A percentile compares a stretch with the other conserved stretches of the same genome.
These are phyloP conservation scores for Boletus subparvulus DNA, from an alignment of 768 basidiomycete genomes.

Conservation along the genomic window DNA sequence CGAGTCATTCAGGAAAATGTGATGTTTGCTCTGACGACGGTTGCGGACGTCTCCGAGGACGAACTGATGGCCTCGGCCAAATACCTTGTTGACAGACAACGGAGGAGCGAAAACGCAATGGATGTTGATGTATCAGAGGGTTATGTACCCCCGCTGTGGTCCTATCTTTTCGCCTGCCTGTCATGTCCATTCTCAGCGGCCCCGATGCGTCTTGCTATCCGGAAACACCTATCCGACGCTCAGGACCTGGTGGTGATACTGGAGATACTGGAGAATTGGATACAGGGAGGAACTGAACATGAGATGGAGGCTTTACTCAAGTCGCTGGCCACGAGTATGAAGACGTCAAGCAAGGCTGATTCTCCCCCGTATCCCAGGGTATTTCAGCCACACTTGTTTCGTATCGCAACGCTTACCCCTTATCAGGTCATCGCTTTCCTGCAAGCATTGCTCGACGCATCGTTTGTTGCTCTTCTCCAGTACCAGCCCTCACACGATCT, in stretches of 20 bases:
- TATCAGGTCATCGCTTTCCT: slow-evolving; percentile 60
- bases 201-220: slow-evolving; percentile 44
- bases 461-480: slow-evolving; percentile 65
- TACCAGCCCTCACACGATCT: slow-evolving; percentile 57
- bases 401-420: slow-evolving; percentile 32
- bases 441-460: slow-evolving; percentile 68
- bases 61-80: slow-evolving; percentile 58
- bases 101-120: slow-evolving; percentile 29
- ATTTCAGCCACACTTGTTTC: slow-evolving; percentile 38
- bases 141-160: slow-evolving; percentile 35
- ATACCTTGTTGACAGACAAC: slow-evolving; percentile 42
- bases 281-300: slow-evolving; percentile 32
- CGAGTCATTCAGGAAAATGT: slow-evolving; percentile 36
- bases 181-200: slow-evolving; percentile 41
- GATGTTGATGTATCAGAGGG: slow-evolving; percentile 35
- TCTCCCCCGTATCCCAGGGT: slow-evolving; percentile 34
- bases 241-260: slow-evolving; percentile 40
- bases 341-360: slow-evolving; percentile 3
- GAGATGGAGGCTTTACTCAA: slow-evolving; percentile 23
- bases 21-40: slow-evolving; percentile 48
- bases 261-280: slow-evolving; percentile 39
- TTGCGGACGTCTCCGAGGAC: slow-evolving; percentile 64
- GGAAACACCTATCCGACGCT: slow-evolving; percentile 39
- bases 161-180: slow-evolving; percentile 40
- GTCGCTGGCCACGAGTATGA: slow-evolving; percentile 15